Evolutionary conservation across 176 grass and related monocot species (phyloP).

Genomic region (Saccharum officinarum): DNA sequence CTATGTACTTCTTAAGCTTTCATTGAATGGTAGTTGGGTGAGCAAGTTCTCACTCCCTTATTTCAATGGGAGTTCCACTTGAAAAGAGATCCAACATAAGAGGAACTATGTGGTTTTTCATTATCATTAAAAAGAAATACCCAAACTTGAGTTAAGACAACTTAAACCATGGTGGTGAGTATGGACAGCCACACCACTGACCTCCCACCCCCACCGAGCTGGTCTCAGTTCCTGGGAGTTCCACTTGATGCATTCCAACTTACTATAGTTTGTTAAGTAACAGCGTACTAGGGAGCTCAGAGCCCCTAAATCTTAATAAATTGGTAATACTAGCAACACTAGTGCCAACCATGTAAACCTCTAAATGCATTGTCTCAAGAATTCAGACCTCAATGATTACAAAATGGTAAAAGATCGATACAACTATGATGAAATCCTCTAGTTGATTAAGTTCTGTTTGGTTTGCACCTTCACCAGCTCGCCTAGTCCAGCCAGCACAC

Average conservation of each 20-base stretch:
- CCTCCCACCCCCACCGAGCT: neutral
- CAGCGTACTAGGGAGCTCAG: neutral
- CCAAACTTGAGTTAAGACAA: neutral
- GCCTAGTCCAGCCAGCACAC: neutral
- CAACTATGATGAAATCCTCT: neutral
- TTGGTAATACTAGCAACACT: neutral
- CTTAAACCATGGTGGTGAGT: neutral
- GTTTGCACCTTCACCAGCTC: neutral
- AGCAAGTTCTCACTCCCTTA: neutral
- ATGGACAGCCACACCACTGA: neutral
- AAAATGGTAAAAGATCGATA: neutral
- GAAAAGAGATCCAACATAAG: neutral
- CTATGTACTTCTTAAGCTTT: neutral
- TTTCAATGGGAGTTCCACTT: neutral
- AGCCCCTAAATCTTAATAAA: neutral
- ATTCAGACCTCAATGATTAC: neutral
- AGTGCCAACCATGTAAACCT: neutral
- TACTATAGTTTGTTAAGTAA: neutral
- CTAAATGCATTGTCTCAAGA: neutral
- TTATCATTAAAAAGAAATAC: neutral
- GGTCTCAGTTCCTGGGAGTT: neutral
- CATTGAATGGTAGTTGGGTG: neutral
- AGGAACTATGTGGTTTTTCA: neutral
- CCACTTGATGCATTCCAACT: neutral
- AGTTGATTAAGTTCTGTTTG: neutral